Evolutionary conservation across 352 stramenopile genomes (phyloP).

Genomic region (Pythium utonaiense): DNA sequence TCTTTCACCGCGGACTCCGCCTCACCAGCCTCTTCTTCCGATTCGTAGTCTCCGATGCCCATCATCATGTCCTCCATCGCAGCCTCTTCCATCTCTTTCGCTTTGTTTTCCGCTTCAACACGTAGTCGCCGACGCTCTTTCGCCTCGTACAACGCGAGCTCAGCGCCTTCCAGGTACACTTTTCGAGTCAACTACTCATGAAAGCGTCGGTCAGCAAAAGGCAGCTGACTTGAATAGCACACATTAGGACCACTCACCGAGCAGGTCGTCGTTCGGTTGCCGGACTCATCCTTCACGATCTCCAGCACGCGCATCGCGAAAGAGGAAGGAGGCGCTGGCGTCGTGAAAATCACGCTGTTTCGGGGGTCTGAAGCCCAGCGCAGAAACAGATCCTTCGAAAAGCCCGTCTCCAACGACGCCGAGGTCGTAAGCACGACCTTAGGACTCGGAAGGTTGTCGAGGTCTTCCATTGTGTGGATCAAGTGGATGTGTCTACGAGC

Average conservation of each 20-base stretch:
- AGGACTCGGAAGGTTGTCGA: conserved; percentile 80
- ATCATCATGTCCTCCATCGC: conserved; percentile 92
- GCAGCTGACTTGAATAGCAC: too few species aligned
- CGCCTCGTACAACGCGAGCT: conserved; percentile 82
- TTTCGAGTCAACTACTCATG: conserved; percentile 42
- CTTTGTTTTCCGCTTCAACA: conserved; percentile 83
- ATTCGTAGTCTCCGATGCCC: conserved; percentile 88
- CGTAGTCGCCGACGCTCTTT: conserved; percentile 83
- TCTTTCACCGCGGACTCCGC: conserved; percentile 39
- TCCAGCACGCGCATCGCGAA: conserved; percentile 69
- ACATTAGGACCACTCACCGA: too few species aligned
- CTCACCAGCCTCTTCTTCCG: conserved; percentile 61
- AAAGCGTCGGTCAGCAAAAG: too few species aligned
- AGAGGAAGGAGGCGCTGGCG: conserved; percentile 51
- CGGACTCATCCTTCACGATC: conserved; percentile 43
- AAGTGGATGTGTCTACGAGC: conserved; percentile 77
- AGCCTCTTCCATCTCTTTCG: conserved; percentile 85
- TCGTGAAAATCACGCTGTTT: conserved; percentile 86
- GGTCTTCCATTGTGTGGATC: conserved; percentile 81
- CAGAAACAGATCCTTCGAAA: conserved; percentile 83
- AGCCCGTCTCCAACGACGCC: conserved; percentile 73
- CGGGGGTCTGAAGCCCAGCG: conserved; percentile 68
- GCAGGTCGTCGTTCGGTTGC: conserved; percentile 53
- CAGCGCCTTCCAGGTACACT: conserved; percentile 78
- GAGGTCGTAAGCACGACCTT: conserved; percentile 87